A percentile compares a stretch with the other conserved stretches of the same genome.
These are phyloP conservation scores for Fusarium sp. DNA, from an alignment of 2,329 filamentous ascomycete species.

Conservation along the genomic window DNA sequence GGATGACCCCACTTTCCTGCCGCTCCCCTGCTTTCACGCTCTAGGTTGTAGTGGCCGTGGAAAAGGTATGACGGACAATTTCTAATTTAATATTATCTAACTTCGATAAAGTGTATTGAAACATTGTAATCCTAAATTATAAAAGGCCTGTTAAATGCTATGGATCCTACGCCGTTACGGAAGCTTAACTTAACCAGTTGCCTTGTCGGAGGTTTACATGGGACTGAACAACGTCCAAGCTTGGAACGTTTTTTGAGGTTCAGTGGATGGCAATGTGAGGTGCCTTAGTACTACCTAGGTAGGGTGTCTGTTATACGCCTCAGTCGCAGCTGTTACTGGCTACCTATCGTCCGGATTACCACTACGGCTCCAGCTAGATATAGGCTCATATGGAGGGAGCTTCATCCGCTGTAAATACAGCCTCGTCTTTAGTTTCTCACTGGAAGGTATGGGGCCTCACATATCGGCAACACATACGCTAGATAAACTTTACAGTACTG, in stretches of 20 bases:
- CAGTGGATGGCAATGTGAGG: background rate
- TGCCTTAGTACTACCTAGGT: too few species aligned
- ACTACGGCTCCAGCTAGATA: background rate
- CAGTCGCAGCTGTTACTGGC: background rate
- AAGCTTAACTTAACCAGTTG: too few species aligned
- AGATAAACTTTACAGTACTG: background rate
- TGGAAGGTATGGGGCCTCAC: background rate
- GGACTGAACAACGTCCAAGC: background rate
- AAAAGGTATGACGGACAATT: too few species aligned
- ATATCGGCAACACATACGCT: background rate
- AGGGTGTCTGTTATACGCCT: background rate
- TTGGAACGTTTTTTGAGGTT: background rate
- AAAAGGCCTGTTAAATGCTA: too few species aligned
- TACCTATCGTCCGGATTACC: background rate
- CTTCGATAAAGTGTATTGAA: too few species aligned
- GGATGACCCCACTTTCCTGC: constrained; percentile 40
- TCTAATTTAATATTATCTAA: too few species aligned
- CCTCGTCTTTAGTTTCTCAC: background rate
- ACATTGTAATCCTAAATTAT: too few species aligned
- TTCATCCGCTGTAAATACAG: background rate
- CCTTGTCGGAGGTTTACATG: too few species aligned
- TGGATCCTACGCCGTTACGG: too few species aligned
- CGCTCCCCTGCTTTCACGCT: constrained; percentile 4
- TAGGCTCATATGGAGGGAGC: background rate
- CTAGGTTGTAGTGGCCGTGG: background rate